Evolutionary conservation across 148 eudicot species (phyloP).

Genomic region (Camellia lanceoleosa): DNA sequence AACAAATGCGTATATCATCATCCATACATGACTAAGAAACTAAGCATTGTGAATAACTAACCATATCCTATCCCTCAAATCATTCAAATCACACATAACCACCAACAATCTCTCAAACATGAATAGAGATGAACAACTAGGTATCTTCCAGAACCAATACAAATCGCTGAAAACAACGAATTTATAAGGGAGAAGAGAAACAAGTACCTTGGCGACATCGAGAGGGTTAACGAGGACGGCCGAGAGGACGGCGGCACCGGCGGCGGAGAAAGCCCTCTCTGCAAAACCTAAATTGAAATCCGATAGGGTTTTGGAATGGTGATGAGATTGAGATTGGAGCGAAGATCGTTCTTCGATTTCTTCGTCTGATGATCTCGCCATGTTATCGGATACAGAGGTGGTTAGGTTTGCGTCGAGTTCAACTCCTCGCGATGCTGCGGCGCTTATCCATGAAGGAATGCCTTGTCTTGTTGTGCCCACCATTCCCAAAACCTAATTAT

Average conservation of each 20-base stretch:
- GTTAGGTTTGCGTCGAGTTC: conserved; percentile 32
- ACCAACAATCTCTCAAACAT: neutral
- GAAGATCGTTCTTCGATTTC: conserved; percentile 11
- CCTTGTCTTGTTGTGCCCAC: conserved; percentile 37
- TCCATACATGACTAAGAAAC: neutral
- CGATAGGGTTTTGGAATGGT: conserved; percentile 13
- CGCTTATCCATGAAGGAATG: conserved; percentile 41
- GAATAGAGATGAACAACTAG: neutral
- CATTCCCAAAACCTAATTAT: conserved; percentile 11
- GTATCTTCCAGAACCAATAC: neutral
- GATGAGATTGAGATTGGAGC: neutral
- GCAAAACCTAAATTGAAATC: conserved; percentile 47
- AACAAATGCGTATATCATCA: neutral
- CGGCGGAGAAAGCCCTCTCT: conserved; percentile 73
- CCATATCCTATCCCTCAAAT: neutral
- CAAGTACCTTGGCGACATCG: conserved; percentile 74
- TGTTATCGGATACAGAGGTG: conserved; percentile 26
- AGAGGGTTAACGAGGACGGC: conserved; percentile 91
- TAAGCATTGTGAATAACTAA: neutral
- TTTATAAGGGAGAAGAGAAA: neutral
- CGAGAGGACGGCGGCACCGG: conserved; percentile 81
- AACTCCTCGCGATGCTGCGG: conserved; percentile 39
- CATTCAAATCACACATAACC: neutral
- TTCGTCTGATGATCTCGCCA: neutral
- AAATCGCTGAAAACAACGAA: neutral